phyloP scores from a whole-genome alignment of 495 filamentous ascomycete species.

The Neurospora hispaniola region DNA sequence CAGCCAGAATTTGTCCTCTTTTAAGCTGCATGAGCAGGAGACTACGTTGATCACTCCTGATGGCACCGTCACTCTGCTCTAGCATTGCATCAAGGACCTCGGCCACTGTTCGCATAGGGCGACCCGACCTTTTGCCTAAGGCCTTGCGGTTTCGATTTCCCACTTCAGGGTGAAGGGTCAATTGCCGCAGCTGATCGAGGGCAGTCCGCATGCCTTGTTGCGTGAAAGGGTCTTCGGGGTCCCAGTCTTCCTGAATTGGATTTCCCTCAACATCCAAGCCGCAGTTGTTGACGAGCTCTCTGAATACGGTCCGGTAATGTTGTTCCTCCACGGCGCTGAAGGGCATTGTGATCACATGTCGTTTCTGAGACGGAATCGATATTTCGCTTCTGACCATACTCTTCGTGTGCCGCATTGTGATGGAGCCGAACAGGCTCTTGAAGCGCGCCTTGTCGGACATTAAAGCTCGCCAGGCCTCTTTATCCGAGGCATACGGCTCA shows the following conservation, averaged over 20 bases:
- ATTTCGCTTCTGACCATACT: slow-evolving; percentile 63
- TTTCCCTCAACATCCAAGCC: slow-evolving; percentile 54
- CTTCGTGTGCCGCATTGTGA: slow-evolving; percentile 82
- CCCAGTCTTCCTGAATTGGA: slow-evolving; percentile 49
- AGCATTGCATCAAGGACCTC: slow-evolving; percentile 87
- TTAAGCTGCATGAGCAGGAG: slow-evolving; percentile 50
- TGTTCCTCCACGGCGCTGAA: slow-evolving; percentile 85
- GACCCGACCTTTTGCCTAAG: slow-evolving; percentile 49
- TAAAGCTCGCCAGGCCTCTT: slow-evolving; percentile 56
- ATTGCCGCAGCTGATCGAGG: slow-evolving; percentile 56
- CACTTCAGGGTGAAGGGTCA: slow-evolving; percentile 75
- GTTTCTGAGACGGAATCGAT: slow-evolving; percentile 61
- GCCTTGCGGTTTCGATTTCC: slow-evolving; percentile 56
- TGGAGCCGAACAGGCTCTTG: slow-evolving; percentile 48
- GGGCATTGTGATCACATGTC: slow-evolving; percentile 78
- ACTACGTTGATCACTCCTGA: slow-evolving; percentile 55
- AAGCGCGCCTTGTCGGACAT: slow-evolving; percentile 52
- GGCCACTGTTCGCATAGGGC: slow-evolving; percentile 61
- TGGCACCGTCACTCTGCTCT: slow-evolving; percentile 56
- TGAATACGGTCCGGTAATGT: slow-evolving; percentile 62
- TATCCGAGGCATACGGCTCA: slow-evolving; percentile 56
- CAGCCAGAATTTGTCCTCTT: slow-evolving; percentile 66
- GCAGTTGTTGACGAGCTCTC: slow-evolving; percentile 58
- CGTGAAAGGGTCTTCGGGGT: slow-evolving; percentile 42
- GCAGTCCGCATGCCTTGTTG: slow-evolving; percentile 53